Percentiles rank a stretch among this genome's conserved stretches.
Conservation (phyloP, 2,329 filamentous ascomycete species). For the Ascochyta clinopodiicola region DNA sequence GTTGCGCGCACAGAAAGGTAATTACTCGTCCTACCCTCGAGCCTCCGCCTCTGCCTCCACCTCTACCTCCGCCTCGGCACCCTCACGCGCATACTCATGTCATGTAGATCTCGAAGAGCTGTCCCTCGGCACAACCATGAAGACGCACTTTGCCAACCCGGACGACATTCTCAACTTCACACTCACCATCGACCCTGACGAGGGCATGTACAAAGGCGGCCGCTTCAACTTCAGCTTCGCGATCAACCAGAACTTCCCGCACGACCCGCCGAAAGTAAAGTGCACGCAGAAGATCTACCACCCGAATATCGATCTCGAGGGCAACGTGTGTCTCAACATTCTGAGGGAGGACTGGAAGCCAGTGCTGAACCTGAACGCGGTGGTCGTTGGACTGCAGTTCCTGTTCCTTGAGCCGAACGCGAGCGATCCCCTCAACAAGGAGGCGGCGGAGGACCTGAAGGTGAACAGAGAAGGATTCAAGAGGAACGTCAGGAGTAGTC, state of each 20-base stretch:
- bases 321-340: conserved; percentile 98
- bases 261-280: conserved; percentile 96
- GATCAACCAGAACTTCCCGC: conserved; percentile 94
- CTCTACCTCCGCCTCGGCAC: neutral
- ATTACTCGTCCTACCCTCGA: no score
- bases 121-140: conserved; percentile 79
- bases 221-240: conserved; percentile 88
- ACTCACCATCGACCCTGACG: conserved; percentile 82
- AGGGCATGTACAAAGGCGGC: conserved; percentile 87
- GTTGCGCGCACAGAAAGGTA: conserved; percentile 94
- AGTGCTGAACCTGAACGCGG: conserved; percentile 93
- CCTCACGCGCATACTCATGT: conserved; percentile 16
- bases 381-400: conserved; percentile 95
- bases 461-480: conserved; percentile 87
- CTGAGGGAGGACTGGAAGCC: conserved; percentile 99
- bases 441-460: conserved; percentile 91
- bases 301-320: conserved; percentile 96
- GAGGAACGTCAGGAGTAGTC: conserved; percentile 83
- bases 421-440: conserved; percentile 97
- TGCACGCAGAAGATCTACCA: conserved; percentile 99
- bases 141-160: conserved; percentile 78
- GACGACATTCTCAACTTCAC: conserved; percentile 87
- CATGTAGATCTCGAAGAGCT: conserved; percentile 78
- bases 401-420: conserved; percentile 98
- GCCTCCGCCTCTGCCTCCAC: no score